Percentiles rank a stretch among this genome's conserved stretches.
Evolutionary conservation across 2,329 filamentous ascomycete species (phyloP).

Genomic region (Paecilomyces formosus): DNA sequence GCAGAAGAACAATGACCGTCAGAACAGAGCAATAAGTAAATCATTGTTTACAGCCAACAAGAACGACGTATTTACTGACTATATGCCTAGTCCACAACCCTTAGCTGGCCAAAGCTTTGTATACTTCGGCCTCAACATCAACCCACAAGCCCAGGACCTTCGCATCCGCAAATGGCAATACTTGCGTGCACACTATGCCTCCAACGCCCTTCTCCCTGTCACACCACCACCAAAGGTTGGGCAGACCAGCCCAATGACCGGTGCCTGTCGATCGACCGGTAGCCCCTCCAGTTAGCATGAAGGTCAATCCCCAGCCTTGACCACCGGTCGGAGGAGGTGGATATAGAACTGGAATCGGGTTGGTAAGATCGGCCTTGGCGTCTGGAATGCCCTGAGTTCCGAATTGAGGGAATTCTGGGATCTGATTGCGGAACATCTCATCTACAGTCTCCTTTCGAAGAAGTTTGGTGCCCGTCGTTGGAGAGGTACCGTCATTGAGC

Average conservation of each 20-base stretch:
- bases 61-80: background rate
- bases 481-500: conserved; percentile 57
- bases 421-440: conserved; percentile 59
- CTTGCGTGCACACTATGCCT: conserved; percentile 45
- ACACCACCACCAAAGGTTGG: conserved; percentile 57
- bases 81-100: background rate
- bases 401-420: conserved; percentile 49
- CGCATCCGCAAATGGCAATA: conserved; percentile 43
- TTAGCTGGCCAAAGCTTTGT: conserved; percentile 15
- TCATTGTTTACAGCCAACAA: background rate
- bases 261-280: conserved; percentile 49
- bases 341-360: conserved; percentile 45
- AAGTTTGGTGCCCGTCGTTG: conserved; percentile 48
- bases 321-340: conserved; percentile 36
- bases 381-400: conserved; percentile 38
- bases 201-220: conserved; percentile 54
- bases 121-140: conserved; percentile 32
- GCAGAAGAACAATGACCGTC: background rate
- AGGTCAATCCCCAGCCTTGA: conserved; percentile 59
- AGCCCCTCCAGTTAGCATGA: conserved; percentile 46
- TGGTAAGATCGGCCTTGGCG: conserved; percentile 44
- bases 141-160: conserved; percentile 37
- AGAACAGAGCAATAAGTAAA: background rate
- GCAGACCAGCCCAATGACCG: conserved; percentile 51
- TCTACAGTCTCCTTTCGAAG: conserved; percentile 52